Evolutionary conservation across 176 grass and related monocot species (phyloP), one percentile per base, ranked within the genome.

Genomic region (Oryza glaberrima): DNA sequence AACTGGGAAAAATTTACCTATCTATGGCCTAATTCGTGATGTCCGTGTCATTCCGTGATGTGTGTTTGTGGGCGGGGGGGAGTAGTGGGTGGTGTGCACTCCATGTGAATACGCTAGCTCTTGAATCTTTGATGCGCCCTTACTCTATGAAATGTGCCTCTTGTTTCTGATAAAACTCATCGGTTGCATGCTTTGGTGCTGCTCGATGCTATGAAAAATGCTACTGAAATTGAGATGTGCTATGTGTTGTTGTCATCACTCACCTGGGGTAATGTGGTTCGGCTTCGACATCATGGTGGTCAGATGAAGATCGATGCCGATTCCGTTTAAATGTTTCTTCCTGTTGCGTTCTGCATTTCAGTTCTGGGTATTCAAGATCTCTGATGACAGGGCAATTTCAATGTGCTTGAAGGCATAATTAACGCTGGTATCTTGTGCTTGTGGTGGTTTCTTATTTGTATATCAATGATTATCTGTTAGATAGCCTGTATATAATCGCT

Each of bases 151-250:
- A 75, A 25, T 78, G 80, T 90, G 69, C 68, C 28, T 69, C 28
- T 69, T 10, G 16, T 70, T 70, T 87, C 17, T 76, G 63, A 76
- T 76, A 41, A 41, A 84, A 84, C 80, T 79, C 63, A 69, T 48
- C 3, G 9, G 28, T 77, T 13, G 14, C 17, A 74, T 90, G 71
- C 32, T 64, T 64, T 51, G 56, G 28, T 51, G 56, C 40, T 58
- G 19, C 54, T n/a, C 11, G 16, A 51, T 22, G 9, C 32, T 30
- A 44, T 79, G 75, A 74, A 79, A 83, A 79, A 75, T 86, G 74
- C 25, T 26, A 54, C 72, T 60, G 56, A 66, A 28, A 72, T 68
- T 56, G 30, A 64, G 10, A 25, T 38, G 19, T 65, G 26, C 45
- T 32, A 47, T 51, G 11, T 85, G 23, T 16, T 85, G 23, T 11